Conservation (phyloP, 2,329 filamentous ascomycete species). For the Aspergillus nomiae region DNA sequence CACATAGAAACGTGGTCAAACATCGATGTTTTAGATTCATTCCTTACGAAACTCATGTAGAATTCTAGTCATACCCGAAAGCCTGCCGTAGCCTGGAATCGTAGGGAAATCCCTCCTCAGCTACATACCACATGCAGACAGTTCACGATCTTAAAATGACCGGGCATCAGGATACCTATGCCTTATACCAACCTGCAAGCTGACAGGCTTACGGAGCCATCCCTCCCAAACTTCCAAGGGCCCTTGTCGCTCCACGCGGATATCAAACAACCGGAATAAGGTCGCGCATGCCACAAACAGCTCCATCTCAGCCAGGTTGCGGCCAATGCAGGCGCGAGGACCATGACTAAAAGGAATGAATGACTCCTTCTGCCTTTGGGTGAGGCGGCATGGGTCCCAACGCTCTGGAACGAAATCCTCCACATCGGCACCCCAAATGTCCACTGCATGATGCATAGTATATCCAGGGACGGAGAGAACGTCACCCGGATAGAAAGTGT, state of each 20-base stretch:
- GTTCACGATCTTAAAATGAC: background rate
- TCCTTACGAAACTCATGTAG: background rate
- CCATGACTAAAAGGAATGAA: background rate
- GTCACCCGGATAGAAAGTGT: background rate
- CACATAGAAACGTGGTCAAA: too few relatives aligned
- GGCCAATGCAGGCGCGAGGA: background rate
- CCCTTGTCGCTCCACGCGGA: background rate
- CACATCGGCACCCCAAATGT: background rate
- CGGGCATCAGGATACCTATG: background rate
- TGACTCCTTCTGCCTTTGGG: background rate
- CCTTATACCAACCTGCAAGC: background rate
- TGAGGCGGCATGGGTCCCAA: background rate
- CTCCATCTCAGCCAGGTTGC: background rate
- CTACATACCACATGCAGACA: background rate
- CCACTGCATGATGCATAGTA: background rate
- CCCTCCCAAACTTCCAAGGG: background rate
- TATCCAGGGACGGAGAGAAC: background rate
- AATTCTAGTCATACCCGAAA: background rate
- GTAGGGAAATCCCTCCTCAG: too few relatives aligned
- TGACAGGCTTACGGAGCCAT: background rate
- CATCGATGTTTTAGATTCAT: too few relatives aligned
- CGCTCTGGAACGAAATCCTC: background rate
- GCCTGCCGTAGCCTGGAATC: too few relatives aligned
- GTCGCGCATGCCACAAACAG: background rate
- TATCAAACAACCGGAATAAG: background rate